Percentiles rank a stretch among this genome's conserved stretches.
phyloP scores from a whole-genome alignment of 2,329 filamentous ascomycete species.

The Pyrenophora graminea region DNA sequence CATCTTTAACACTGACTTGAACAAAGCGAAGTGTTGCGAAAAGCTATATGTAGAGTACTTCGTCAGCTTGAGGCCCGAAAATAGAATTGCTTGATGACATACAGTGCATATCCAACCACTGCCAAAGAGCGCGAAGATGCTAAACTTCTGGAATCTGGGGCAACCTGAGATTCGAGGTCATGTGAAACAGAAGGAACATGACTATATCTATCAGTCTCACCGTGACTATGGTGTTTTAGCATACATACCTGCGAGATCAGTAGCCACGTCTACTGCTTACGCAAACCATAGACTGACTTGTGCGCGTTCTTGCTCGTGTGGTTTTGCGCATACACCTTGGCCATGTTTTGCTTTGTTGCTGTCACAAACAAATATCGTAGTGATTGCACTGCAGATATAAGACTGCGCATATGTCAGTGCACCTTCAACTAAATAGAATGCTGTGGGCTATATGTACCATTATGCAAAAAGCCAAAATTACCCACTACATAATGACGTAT shows the following conservation, averaged over 20 bases:
- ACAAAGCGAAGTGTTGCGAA: neutral
- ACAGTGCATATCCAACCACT: neutral
- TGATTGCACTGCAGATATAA: conserved; percentile 43
- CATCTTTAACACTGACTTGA: neutral
- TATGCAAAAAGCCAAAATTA: conserved; percentile 34
- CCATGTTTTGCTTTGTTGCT: conserved; percentile 46
- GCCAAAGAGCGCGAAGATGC: conserved; percentile 35
- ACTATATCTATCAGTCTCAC: conserved; percentile 23
- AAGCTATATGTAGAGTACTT: neutral
- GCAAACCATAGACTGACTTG: conserved; percentile 41
- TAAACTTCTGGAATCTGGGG: conserved; percentile 36
- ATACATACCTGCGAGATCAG: conserved; percentile 39
- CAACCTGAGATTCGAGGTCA: conserved; percentile 46
- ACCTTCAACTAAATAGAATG: neutral
- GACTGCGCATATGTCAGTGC: conserved; percentile 24
- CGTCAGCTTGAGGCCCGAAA: too few species aligned
- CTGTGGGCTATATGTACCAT: neutral
- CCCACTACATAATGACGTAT: conserved; percentile 46
- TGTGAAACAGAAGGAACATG: conserved; percentile 43
- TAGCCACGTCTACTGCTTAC: conserved; percentile 41
- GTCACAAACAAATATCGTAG: conserved; percentile 43
- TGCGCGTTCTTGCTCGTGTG: conserved; percentile 15
- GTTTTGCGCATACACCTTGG: conserved; percentile 28
- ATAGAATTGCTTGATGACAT: neutral
- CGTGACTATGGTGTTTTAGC: too few species aligned